Percentiles rank a stretch among this genome's conserved stretches.
phyloP scores from a whole-genome alignment of 805 yeast genomes.

The Candida palmyrensis region DNA sequence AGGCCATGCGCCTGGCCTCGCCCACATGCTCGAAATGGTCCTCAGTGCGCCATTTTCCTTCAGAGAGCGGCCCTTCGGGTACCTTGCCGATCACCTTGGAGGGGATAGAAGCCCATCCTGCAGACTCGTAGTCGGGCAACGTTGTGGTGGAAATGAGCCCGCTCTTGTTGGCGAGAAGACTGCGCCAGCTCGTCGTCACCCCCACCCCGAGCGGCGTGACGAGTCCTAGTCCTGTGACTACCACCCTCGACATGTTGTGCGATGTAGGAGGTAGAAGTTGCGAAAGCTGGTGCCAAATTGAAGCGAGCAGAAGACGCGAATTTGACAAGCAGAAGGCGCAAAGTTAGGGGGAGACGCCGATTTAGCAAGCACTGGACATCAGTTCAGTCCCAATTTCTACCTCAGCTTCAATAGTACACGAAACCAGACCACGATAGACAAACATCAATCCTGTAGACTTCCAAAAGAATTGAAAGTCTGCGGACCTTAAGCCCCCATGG shows the following conservation, averaged over 20 bases:
- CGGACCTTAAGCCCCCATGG: too few relatives aligned
- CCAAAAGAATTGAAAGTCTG: too few relatives aligned
- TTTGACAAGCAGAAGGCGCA: too few relatives aligned
- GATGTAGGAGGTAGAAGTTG: slow-evolving; percentile 6
- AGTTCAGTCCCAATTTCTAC: too few relatives aligned
- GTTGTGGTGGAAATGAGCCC: slow-evolving; percentile 54
- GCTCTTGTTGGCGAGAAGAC: slow-evolving; percentile 45
- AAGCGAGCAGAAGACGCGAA: too few relatives aligned
- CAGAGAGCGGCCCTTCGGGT: slow-evolving; percentile 44
- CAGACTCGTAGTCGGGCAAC: slow-evolving; percentile 36
- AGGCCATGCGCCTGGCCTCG: slow-evolving; percentile 60
- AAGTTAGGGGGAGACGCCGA: too few relatives aligned
- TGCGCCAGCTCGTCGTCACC: slow-evolving; percentile 46
- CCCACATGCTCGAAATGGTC: slow-evolving; percentile 43
- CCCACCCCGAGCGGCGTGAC: slow-evolving; percentile 86
- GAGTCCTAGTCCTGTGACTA: slow-evolving; percentile 87
- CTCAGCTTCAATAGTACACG: too few relatives aligned
- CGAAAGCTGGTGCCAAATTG: too few relatives aligned
- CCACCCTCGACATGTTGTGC: slow-evolving; percentile 54
- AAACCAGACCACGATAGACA: too few relatives aligned
- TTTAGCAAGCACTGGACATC: too few relatives aligned
- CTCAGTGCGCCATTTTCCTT: slow-evolving; percentile 46
- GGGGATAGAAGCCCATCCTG: slow-evolving; percentile 53
- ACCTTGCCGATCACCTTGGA: slow-evolving; percentile 72
- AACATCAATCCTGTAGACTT: too few relatives aligned